Base-by-base conservation (phyloP, 805 yeast genomes). In the Yarrowia yakushimensis region DNA sequence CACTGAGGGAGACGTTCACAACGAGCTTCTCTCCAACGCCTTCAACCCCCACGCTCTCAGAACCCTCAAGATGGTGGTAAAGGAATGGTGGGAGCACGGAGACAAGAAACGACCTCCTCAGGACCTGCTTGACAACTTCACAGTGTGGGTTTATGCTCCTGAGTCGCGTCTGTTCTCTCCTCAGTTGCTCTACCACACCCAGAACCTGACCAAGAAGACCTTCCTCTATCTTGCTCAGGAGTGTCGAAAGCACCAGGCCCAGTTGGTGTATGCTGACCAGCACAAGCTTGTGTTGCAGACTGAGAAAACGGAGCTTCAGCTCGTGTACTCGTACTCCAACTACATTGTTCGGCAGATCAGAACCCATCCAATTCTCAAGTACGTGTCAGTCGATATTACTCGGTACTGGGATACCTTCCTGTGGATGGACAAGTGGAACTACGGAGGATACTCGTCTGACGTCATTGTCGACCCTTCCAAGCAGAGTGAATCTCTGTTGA, bases 41-140 rank as follows among this genome's bases (percentile, higher is more conserved):
- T 92, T 93, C 68, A 86, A 92, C 11, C 80, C 85, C 0, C 83
- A 88, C 0, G 88, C 97, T 2, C 77, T 94, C 65, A 73, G 78
- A 10, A 87, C 87, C 1, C 77, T 94, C 63, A 82, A 96, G 69
- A 72, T 80, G 8, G 77, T 94, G 81, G 87, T 94, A 12, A 90
- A 87, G 69, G 84, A 80, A 31, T 90, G 97, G 97, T 93, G 97
- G 97, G 96, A 90, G 69, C 87, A 85, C 69, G 97, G 97, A 0
- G 74, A 88, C 62, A 77, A 78, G 20, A 82, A 87, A 67, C 67
- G 77, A 9, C 84, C 86, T 64, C 97, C 97, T 0, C 97, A 92
- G 72, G 78, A 88, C 0, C 81, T 92, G 82, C 86, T 91, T 65
- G 89, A 89, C 68, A 81, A 85, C 27, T 85, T 93, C 71, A 87